phyloP scores from a whole-genome alignment of 225 moss, liverwort and hornwort genomes.

The Takakia lepidozioides region DNA sequence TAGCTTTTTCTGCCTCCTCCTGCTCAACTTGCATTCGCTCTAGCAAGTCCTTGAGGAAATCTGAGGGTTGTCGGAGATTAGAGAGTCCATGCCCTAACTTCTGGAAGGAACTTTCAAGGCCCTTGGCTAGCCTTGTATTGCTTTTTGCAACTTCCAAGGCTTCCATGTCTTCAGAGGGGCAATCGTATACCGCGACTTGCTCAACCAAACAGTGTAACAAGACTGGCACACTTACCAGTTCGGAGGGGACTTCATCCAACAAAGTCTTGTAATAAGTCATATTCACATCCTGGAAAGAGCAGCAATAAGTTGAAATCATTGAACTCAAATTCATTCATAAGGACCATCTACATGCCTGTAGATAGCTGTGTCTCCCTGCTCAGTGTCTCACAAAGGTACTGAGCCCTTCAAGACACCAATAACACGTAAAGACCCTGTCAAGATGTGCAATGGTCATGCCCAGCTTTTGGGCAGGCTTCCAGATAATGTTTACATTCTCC shows the following conservation, averaged over 20 bases:
- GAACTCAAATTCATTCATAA: too few relatives aligned
- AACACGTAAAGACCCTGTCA: too few relatives aligned
- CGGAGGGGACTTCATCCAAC: constrained; percentile 43
- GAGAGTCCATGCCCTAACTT: constrained; percentile 51
- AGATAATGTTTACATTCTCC: too few relatives aligned
- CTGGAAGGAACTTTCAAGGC: constrained; percentile 51
- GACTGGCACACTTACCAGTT: constrained; percentile 50
- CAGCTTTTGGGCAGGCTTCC: too few relatives aligned
- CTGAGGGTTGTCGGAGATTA: constrained; percentile 22
- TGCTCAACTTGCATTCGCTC: constrained; percentile 36
- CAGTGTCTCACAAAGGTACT: too few relatives aligned
- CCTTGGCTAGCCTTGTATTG: constrained; percentile 37
- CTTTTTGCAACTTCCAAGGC: constrained; percentile 43
- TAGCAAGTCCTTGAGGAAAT: constrained; percentile 31
- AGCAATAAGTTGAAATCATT: too few relatives aligned
- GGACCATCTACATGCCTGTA: too few relatives aligned
- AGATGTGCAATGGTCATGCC: too few relatives aligned
- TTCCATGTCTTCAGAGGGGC: constrained; percentile 53
- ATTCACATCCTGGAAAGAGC: constrained; percentile 48
- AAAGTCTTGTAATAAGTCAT: constrained; percentile 48
- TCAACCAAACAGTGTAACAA: constrained; percentile 70
- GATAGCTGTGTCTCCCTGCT: too few relatives aligned
- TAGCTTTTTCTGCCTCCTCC: constrained; percentile 11
- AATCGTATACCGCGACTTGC: constrained; percentile 72
- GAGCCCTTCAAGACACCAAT: too few relatives aligned